phyloP scores from a whole-genome alignment of 176 grass and related monocot genomes.

The Juncus inflexus region DNA sequence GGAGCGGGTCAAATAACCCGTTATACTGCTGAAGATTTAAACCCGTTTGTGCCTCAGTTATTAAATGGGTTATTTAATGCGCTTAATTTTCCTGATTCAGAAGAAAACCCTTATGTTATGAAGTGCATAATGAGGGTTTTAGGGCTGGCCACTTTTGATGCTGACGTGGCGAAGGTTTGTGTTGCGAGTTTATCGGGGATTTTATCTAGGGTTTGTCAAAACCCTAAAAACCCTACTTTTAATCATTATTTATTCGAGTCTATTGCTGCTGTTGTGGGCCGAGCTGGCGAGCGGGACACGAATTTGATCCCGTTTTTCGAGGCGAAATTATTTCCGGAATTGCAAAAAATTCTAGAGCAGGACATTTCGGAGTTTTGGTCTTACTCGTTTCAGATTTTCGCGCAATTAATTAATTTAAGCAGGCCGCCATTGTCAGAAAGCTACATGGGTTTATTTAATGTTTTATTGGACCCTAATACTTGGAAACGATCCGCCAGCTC shows the following conservation, averaged over 20 bases:
- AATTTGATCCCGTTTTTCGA: slow-evolving; percentile 61
- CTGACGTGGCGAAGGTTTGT: slow-evolving; percentile 53
- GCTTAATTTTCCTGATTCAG: slow-evolving; percentile 64
- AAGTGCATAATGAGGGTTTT: slow-evolving; percentile 92
- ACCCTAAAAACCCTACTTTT: slow-evolving; percentile 91
- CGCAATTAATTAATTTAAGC: slow-evolving; percentile 76
- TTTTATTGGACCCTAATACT: slow-evolving; percentile 67
- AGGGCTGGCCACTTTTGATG: slow-evolving; percentile 51
- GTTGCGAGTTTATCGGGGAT: slow-evolving; percentile 50
- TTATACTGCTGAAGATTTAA: slow-evolving; percentile 67
- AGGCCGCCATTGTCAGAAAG: slow-evolving; percentile 69
- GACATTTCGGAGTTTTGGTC: slow-evolving; percentile 98
- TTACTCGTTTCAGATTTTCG: slow-evolving; percentile 93
- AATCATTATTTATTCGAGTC: slow-evolving; percentile 97
- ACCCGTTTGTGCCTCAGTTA: slow-evolving; percentile 67
- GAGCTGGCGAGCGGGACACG: slow-evolving; percentile 58
- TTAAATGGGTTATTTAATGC: slow-evolving; percentile 69
- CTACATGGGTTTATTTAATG: slow-evolving; percentile 87
- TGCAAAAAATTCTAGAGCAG: slow-evolving; percentile 87
- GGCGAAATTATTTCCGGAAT: slow-evolving; percentile 64
- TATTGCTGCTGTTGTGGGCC: slow-evolving; percentile 72
- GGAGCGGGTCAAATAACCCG: slow-evolving; percentile 50
- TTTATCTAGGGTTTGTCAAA: slow-evolving; percentile 80
- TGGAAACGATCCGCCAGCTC: slow-evolving; percentile 80
- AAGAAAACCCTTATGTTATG: slow-evolving; percentile 92